Conservation (phyloP, 225 moss, liverwort and hornwort genomes). For the Antitrichia curtipendula region DNA sequence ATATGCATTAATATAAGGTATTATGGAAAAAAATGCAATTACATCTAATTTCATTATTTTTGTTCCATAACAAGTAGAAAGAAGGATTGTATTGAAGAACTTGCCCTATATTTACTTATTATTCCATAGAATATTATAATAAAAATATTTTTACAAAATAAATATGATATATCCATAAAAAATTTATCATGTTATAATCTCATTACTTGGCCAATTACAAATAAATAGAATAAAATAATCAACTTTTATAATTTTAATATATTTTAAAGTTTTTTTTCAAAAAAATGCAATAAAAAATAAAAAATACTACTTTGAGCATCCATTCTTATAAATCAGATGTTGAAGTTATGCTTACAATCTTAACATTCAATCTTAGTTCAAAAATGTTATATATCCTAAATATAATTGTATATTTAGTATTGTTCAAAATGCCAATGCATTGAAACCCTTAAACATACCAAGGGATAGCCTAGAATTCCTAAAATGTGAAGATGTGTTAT, state of each 20-base stretch:
- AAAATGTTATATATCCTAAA: not conserved
- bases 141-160: fast-evolving
- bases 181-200: not conserved
- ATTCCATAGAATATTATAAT: not conserved
- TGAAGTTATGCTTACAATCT: not conserved
- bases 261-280: not conserved
- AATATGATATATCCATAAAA: not conserved
- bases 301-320: not conserved
- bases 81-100: not conserved
- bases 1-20: not conserved
- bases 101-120: not conserved
- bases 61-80: too few species aligned
- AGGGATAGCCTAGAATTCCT: fast-evolving
- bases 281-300: fast-evolving
- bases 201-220: too few species aligned
- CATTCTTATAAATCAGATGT: not conserved
- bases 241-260: not conserved
- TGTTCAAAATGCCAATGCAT: not conserved
- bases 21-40: not conserved
- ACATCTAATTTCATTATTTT: not conserved
- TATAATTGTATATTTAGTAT: not conserved
- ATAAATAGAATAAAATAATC: too few species aligned
- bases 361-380: not conserved
- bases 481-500: not conserved
- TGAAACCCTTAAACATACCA: fast-evolving